Conservation (phyloP, 805 yeast species). For the Metschnikowia kofuensis region DNA sequence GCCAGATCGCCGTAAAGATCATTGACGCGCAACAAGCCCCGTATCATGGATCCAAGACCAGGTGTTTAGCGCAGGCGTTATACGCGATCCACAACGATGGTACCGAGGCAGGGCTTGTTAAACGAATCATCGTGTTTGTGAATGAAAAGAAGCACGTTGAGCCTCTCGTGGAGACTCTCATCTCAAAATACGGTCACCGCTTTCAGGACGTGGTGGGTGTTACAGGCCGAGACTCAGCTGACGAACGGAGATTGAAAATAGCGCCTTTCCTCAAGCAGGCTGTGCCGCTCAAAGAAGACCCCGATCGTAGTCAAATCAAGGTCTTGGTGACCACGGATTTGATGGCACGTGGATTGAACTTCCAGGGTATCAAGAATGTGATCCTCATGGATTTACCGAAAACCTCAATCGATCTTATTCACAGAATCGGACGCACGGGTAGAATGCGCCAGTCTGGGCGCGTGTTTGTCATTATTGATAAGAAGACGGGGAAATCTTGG, state of each 20-base stretch:
- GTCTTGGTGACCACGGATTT: slow-evolving; percentile 86
- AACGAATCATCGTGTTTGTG: slow-evolving; percentile 81
- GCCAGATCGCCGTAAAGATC: slow-evolving; percentile 64
- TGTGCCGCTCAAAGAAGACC: slow-evolving; percentile 33
- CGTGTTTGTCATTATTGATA: slow-evolving; percentile 74
- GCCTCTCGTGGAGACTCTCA: slow-evolving; percentile 54
- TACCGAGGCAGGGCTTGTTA: slow-evolving; percentile 70
- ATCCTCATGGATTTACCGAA: slow-evolving; percentile 83
- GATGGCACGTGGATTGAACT: slow-evolving; percentile 86
- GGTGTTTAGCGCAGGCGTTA: slow-evolving; percentile 84
- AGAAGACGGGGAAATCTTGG: slow-evolving; percentile 70
- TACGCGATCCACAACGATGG: slow-evolving; percentile 84
- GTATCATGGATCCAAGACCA: slow-evolving; percentile 75
- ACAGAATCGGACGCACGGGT: slow-evolving; percentile 92
- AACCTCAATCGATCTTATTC: slow-evolving; percentile 81
- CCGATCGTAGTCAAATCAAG: slow-evolving; percentile 42
- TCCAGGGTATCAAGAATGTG: slow-evolving; percentile 76
- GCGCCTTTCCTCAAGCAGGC: slow-evolving; percentile 66
- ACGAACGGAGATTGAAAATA: slow-evolving; percentile 57
- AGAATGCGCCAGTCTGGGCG: slow-evolving; percentile 88
- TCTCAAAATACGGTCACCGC: slow-evolving; percentile 33
- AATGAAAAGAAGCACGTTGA: slow-evolving; percentile 66
- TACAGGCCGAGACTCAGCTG: slow-evolving; percentile 61
- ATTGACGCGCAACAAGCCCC: slow-evolving; percentile 78
- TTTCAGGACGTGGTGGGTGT: slow-evolving; percentile 55